Percentiles rank a stretch among this genome's conserved stretches.
These are phyloP conservation scores for Xanthoceras sorbifolium DNA, from an alignment of 345 rosid genomes.

Conservation along the genomic window DNA sequence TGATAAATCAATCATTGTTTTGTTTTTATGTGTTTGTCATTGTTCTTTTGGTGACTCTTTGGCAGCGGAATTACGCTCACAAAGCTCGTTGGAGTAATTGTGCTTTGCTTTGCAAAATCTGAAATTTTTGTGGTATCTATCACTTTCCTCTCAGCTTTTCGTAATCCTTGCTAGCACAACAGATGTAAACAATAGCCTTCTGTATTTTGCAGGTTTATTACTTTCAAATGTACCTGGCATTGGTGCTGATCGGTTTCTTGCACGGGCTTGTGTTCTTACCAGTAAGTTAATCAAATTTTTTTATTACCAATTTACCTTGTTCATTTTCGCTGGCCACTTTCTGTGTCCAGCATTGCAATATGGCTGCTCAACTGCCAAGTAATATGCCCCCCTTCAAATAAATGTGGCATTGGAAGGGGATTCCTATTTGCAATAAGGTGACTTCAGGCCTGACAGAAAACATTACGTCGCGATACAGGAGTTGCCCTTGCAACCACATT, in stretches of 20 bases:
- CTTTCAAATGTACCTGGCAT: constrained; percentile 91
- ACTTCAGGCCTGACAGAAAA: neutral
- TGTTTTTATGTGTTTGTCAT: neutral
- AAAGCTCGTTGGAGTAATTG: constrained; percentile 88
- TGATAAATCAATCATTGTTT: neutral
- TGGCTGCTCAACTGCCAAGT: too few species aligned
- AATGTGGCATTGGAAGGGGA: too few species aligned
- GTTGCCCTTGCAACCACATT: neutral
- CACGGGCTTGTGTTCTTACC: constrained; percentile 94
- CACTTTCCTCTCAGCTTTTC: constrained; percentile 22
- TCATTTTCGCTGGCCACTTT: neutral
- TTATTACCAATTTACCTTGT: neutral
- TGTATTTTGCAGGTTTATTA: constrained; percentile 76
- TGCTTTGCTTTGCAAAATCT: constrained; percentile 83
- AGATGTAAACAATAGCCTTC: neutral
- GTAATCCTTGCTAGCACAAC: constrained; percentile 3
- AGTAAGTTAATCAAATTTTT: constrained; percentile 46
- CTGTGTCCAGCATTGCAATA: neutral
- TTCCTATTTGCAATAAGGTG: neutral
- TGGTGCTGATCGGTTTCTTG: constrained; percentile 84
- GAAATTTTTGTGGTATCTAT: constrained; percentile 83
- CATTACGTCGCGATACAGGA: neutral
- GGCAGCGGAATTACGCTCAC: constrained; percentile 91
- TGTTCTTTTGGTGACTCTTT: constrained; percentile 8
- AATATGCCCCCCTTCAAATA: too few species aligned